Evolutionary conservation across 441 rosid species (phyloP), one percentile per base, ranked within the genome.

Genomic region (Omphalea diandra): DNA sequence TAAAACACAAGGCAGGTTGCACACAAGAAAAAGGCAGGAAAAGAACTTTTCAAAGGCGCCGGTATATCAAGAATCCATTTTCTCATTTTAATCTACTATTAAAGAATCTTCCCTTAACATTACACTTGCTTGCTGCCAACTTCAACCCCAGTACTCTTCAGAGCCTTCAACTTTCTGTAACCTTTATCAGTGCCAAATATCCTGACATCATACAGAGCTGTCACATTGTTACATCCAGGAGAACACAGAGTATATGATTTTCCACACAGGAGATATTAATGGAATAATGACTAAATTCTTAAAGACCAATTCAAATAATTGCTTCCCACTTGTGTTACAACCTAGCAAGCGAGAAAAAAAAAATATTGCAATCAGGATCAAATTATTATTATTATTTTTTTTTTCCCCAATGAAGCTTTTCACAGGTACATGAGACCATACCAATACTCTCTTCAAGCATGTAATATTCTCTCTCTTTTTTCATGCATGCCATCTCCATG

Each of bases 111-210:
- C 67, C 68, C 41, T 54, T 43, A 65, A 38, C 32, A 56, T 76
- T 65, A 82, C 73, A 64, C 75, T 77, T 78, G 82, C 81, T 79
- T 87, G 63, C 66, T 24, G 55, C 57, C 77, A 63, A 63, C 81
- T 71, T 85, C 86, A 46, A 54, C 78, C 63, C 73, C 85, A 14
- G 14, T 6, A 18, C 64, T 70, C 88, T 87, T 87, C 70, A 90
- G 71, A 3, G 88, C 86, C 83, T 91, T 86, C 83, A 90, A 74
- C 82, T 87, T 94, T 81, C 94, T 90, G 78, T 86, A 94, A 68
- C 98, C 95, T 73, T 82, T 87, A 77, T 94, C 98, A 0, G 97
- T 91, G 26, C 97, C 95, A 49, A 90, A 94, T 81, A 94, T 76
- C 98, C 98, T 94, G 87, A 54, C 56, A 59, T 64, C 22, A 70